phyloP scores from a whole-genome alignment of 495 filamentous ascomycete genomes.

The Lophiostoma macrostomum region DNA sequence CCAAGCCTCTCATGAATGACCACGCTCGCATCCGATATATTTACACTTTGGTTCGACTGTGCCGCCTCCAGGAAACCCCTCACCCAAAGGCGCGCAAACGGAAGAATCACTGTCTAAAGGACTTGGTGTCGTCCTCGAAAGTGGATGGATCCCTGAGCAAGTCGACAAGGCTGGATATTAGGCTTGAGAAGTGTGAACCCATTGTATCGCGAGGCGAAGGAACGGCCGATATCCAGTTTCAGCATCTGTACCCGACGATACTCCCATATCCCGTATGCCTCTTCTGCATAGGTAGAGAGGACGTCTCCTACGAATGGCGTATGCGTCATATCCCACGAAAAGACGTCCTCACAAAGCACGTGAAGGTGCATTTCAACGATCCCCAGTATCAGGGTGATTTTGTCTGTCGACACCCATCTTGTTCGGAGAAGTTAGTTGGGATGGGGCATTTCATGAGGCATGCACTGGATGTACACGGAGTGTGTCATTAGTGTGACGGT shows the following conservation, averaged over 20 bases:
- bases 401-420: slow-evolving; percentile 10
- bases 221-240: slow-evolving; percentile 1
- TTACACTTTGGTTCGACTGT: slow-evolving; percentile 10
- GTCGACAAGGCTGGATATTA: no score
- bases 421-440: background rate
- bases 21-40: slow-evolving; percentile 15
- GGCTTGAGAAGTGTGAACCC: no score
- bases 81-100: slow-evolving; percentile 10
- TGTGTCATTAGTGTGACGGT: slow-evolving; percentile 10
- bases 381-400: slow-evolving; percentile 10
- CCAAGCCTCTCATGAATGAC: slow-evolving; percentile 17
- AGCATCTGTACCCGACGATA: slow-evolving; percentile 4
- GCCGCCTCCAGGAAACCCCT: slow-evolving; percentile 15
- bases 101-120: no score
- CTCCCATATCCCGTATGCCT: slow-evolving; percentile 17
- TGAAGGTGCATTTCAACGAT: slow-evolving; percentile 7
- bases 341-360: slow-evolving; percentile 20
- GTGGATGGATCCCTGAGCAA: no score
- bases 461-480: slow-evolving; percentile 10
- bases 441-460: slow-evolving; percentile 21
- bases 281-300: slow-evolving; percentile 14
- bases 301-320: slow-evolving; percentile 2
- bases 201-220: no score
- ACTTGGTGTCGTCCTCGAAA: no score
- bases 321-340: slow-evolving; percentile 14